Evolutionary conservation across 192 early-diverging fungal species (phyloP), one percentile per base, ranked within the genome.

Genomic region (Coemansia sp.): DNA sequence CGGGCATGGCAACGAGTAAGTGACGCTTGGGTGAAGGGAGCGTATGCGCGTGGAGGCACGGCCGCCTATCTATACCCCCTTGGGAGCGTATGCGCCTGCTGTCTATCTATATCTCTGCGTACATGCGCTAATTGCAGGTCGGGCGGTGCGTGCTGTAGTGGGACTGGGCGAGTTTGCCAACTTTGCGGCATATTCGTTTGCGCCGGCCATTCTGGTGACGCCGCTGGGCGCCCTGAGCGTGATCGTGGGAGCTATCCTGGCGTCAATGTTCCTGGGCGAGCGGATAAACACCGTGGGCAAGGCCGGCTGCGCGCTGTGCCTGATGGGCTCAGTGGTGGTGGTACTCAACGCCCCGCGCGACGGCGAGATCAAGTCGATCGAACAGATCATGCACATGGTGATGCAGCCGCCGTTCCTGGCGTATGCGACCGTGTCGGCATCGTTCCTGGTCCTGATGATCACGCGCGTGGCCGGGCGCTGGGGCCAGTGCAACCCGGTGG

Each of bases 171-270:
- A 96, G 76, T 74, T 90, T 47, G 88, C 88, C 46, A 98, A 98
- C 74, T 95, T 98, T 78, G 78, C 88, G 2, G 94, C 94, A 10
- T 96, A 96, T 60, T 86, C 89, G 27, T 96, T 89, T 81, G 92
- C 91, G 33, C 94, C 94, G 2, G 91, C 94, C 30, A 93, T 96
- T 61, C 77, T 96, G 34, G 91, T 96, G 4, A 96, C 94, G 26
- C 94, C 94, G 4, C 73, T 96, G 39, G 94, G 94, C 25, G 90
- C 91, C 20, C 76, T 89, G 16, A 90, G 87, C 58, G 91, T 94
- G 23, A 80, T 96, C 47, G 82, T 91, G 31, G 89, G 89, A 30
- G 88, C 94, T 12, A 76, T 97, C 8, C 67, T 94, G 16, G 88
- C 91, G 0, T 89, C 88, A 1, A 56, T 93, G 2, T 91, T 97